Evolutionary conservation across 2,329 filamentous ascomycete species (phyloP), one percentile per base, ranked within the genome.

Genomic region (Talaromyces rugulosus): DNA sequence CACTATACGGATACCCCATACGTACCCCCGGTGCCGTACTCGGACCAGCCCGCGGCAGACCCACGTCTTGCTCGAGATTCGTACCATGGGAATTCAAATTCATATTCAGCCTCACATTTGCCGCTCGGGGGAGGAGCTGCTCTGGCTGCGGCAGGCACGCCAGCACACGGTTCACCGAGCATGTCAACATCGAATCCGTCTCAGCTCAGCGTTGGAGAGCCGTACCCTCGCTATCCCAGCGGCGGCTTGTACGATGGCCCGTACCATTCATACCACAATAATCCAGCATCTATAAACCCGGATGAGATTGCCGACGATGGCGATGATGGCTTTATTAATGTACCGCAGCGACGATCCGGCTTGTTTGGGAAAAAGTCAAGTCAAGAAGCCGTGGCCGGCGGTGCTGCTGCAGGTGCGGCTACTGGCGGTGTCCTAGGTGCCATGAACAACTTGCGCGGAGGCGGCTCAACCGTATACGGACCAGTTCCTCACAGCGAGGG

Each of bases 231-330:
- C 64, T 66, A 69, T 27, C 66, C 67, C 53, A 65, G 70, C 47
- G 76, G 74, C 36, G 75, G 81, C 23, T 71, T 82, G 65, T 66
- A 80, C 33, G 87, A 89, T 68, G 87, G 88, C 56, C 88, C 88
- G 0, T 92, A 91, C 71, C 50, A 31, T 52, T 60, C 62, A 18
- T 60, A 58, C 28, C 60, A 61, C 47, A 34, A 87, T 4, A 84
- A 84, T 44, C 78, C 85, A 1, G 83, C 75, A 57, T 72, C 75
- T 57, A 83, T 95, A 63, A 88, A 96, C 72, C 92, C 92, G 2
- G 86, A 90, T 69, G 87, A 88, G 14, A 93, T 96, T 66, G 85
- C 85, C 27, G 93, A 96, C 72, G 93, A 97, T 71, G 92, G 91
- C 31, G 93, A 96, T 70, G 93, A 96, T 72, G 92, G 89, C 1